Conservation (phyloP, 106 monocot genomes). For the Allium cepa region DNA sequence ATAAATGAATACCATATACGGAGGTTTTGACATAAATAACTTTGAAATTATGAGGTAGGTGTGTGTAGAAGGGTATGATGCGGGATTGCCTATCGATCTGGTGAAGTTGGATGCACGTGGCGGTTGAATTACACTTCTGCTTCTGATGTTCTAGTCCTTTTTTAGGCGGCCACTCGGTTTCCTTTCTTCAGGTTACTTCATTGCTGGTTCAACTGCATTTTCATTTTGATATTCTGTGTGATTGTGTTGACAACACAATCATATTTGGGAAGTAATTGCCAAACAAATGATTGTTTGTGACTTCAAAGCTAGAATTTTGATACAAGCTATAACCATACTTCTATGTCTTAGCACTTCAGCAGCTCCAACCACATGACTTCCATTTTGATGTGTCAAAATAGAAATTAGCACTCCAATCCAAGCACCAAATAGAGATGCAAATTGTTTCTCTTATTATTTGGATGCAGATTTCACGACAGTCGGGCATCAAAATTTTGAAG, state of each 20-base stretch:
- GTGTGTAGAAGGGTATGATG: conserved; percentile 48
- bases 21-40: too few relatives aligned
- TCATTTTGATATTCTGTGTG: neutral
- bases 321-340: neutral
- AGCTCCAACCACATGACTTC: too few relatives aligned
- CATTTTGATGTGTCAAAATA: too few relatives aligned
- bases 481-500: too few relatives aligned
- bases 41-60: conserved; percentile 28
- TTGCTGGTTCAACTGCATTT: neutral
- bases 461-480: too few relatives aligned
- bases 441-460: too few relatives aligned
- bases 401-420: too few relatives aligned
- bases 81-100: conserved; percentile 51
- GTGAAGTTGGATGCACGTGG: conserved; percentile 66
- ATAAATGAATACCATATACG: too few relatives aligned
- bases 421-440: too few relatives aligned
- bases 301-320: too few relatives aligned
- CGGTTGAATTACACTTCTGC: conserved; percentile 83
- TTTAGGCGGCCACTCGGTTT: conserved; percentile 67
- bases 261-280: neutral
- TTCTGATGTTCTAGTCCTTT: conserved; percentile 73
- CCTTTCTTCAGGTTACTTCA: conserved; percentile 14
- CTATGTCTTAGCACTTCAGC: neutral
- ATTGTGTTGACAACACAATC: neutral
- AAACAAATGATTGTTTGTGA: too few relatives aligned